A percentile compares a stretch with the other conserved stretches of the same genome.
Conservation (phyloP, 805 yeast genomes). For the Cyberlindnera galapagoensis region DNA sequence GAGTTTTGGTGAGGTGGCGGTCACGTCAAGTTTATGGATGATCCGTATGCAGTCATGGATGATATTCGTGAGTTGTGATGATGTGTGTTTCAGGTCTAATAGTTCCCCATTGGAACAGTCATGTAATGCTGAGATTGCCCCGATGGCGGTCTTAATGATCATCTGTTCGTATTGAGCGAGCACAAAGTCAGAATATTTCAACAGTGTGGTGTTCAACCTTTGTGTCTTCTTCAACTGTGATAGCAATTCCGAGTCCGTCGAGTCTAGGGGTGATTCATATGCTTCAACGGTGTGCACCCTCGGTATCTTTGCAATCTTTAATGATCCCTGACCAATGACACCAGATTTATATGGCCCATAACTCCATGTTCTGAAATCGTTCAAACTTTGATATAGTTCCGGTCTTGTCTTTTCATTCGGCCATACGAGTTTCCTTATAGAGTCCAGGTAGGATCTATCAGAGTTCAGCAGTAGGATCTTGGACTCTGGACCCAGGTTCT, state of each 20-base stretch:
- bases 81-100: constrained; percentile 30
- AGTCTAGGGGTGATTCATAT: constrained; percentile 19
- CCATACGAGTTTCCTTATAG: constrained; percentile 47
- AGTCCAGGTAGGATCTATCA: constrained; percentile 51
- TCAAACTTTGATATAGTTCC: constrained; percentile 38
- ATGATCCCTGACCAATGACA: constrained; percentile 52
- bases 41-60: constrained; percentile 45
- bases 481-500: constrained; percentile 32
- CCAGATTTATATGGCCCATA: constrained; percentile 29
- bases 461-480: constrained; percentile 61
- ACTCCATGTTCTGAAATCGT: constrained; percentile 61
- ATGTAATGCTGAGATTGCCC: constrained; percentile 59
- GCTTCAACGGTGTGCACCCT: constrained; percentile 11
- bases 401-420: constrained; percentile 42
- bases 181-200: constrained; percentile 30
- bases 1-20: constrained; percentile 14
- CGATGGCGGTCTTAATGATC: constrained; percentile 61
- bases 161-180: constrained; percentile 59
- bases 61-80: constrained; percentile 32
- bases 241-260: constrained; percentile 20
- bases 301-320: constrained; percentile 46
- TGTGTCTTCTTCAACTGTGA: constrained; percentile 20
- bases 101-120: constrained; percentile 64
- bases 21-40: constrained; percentile 24
- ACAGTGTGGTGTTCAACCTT: constrained; percentile 27